Evolutionary conservation across 2,329 filamentous ascomycete species (phyloP), one percentile per base, ranked within the genome.

Genomic region (Mariannaea sp.): DNA sequence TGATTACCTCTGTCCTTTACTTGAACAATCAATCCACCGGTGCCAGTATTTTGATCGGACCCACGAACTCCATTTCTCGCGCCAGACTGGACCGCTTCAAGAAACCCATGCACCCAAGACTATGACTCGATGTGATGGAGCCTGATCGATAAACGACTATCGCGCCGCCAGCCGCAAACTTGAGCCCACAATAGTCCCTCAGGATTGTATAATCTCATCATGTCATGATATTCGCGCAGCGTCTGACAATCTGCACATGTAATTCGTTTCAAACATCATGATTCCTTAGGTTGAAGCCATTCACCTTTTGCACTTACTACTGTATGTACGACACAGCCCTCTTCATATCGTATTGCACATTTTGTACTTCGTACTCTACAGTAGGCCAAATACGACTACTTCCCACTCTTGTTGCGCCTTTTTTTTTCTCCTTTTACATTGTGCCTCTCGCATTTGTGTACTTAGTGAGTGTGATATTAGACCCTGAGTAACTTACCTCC

Each of bases 11-110:
- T 22, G 16, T 35, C 36, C 24, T 13, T 54, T 39, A 45, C 49
- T 54, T 54, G 17, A 41, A 49, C 45, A 49, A 36, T 26, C n/a
- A 29, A 54, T 41, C 12, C 40, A 14, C 16, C 7, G 26, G 22
- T 26, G 13, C 16, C 29, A 24, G 10, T 29, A 27, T 35, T 17
- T 33, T 6, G n/a, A 42, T 30, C 14, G 7, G 32, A 32, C 43
- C 43, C 32, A 43, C 43, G 43, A n/a, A 48, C 38, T 19, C 32
- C 4, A n/a, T 48, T 26, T 36, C 26, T 42, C 44, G 9, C 27
- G 19, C 10, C 22, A 16, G 50, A 53, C 44, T 53, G 44, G 44
- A 39, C 41, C 50, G 50, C 50, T 53, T 49, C 17, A 20, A 43
- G 33, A 24, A 35, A n/a, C 19, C 30, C 17, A 3, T 24, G n/a